Base-by-base conservation (phyloP, 345 rosid species). In the Gossypium ekmanianum region DNA sequence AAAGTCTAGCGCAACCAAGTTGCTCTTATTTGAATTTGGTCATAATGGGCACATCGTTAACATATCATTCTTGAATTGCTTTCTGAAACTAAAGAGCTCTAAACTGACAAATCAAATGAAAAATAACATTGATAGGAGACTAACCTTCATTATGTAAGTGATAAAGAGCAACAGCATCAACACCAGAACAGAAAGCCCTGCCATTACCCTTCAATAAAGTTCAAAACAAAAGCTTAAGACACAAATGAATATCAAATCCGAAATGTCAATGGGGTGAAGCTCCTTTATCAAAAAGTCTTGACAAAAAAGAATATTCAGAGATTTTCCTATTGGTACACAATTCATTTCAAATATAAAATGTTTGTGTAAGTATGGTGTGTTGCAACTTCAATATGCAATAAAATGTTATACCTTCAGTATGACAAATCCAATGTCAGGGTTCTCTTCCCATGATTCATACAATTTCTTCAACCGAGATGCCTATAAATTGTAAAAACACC, bases 361-460 rank as follows among this genome's bases (percentile, higher is more conserved):
- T 68, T 68, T 10, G 50, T 45, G 2, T 51, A 18, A 9, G 26
- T n/a, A 65, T 8, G 52, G 11, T 17, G 52, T 65, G 70, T 18
- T 20, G 27, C 12, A 44, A 43, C 17, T 43, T 18, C 6, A 18
- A 27, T 73, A 43, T 2, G 55, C 13, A 26, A 13, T 41, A 24
- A 34, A 34, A 34, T 6, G 41, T 10, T 52, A 75, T 87, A 95
- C 98, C 97, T 90, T 91, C 98, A 93, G 85, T 71, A 89, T 27
- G 57, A 92, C 92, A 81, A 91, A 91, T 1, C 96, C 94, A 77
- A 91, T 88, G 74, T 91, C 89, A 0, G 96, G 90, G 62, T 91
- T 95, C 76, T 93, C 98, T 85, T 95, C 97, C 99, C 99, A 95
- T 20, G 92, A 91, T 64, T 90, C 97, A 63, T 93, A 95, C 26